These are phyloP conservation scores for Gossypium davidsonii DNA, from an alignment of 441 rosid species.

Conservation along the genomic window DNA sequence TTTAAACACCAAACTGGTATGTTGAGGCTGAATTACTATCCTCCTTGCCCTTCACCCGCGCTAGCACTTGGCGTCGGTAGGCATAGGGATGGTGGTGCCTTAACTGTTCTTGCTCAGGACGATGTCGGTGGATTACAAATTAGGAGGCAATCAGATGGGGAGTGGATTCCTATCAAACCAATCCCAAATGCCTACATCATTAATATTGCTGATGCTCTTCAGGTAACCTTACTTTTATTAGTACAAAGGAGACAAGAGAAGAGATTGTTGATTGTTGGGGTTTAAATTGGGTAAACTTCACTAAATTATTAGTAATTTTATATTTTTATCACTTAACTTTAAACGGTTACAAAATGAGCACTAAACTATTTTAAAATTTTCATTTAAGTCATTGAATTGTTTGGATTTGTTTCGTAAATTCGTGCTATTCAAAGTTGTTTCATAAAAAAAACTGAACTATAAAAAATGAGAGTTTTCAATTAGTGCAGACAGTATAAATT, in stretches of 20 bases:
- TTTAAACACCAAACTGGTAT: conserved; percentile 40
- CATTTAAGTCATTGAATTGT: too few species aligned
- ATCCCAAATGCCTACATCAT: conserved; percentile 37
- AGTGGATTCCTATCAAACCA: conserved; percentile 49
- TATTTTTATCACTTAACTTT: too few species aligned
- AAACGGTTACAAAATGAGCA: too few species aligned
- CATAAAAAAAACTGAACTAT: too few species aligned
- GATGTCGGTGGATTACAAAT: conserved; percentile 54
- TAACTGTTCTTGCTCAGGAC: conserved; percentile 52
- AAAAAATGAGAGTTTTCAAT: too few species aligned
- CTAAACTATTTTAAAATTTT: too few species aligned
- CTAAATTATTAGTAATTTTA: too few species aligned
- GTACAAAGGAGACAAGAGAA: background rate
- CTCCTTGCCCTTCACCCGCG: conserved; percentile 49
- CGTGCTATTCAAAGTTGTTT: too few species aligned
- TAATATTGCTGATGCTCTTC: conserved; percentile 41
- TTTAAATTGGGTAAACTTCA: too few species aligned
- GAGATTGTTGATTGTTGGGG: too few species aligned
- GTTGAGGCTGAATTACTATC: conserved; percentile 46
- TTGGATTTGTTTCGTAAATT: too few species aligned
- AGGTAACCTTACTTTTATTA: conserved; percentile 24
- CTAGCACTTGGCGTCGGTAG: conserved; percentile 54
- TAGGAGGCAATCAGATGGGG: conserved; percentile 48
- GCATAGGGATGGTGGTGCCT: conserved; percentile 44
- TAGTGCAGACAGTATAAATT: too few species aligned